Evolutionary conservation across 768 basidiomycete species (phyloP).

Genomic region (Galerina sulciceps): DNA sequence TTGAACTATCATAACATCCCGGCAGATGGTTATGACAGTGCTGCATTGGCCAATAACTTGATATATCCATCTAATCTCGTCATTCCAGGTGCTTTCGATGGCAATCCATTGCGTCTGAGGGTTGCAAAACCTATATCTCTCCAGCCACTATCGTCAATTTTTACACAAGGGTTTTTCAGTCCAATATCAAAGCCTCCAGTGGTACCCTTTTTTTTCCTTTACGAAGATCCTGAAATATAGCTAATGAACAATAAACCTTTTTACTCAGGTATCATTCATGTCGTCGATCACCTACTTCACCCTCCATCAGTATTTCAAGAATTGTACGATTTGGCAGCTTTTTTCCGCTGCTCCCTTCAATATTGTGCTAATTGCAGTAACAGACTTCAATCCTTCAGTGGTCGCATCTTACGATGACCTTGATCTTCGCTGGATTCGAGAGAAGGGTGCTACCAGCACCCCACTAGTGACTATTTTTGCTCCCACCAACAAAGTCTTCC

Average conservation of each 20-base stretch:
- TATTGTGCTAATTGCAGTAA: background rate
- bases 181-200: conserved; percentile 51
- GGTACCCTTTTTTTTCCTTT: conserved; percentile 37
- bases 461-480: conserved; percentile 57
- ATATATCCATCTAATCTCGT: conserved; percentile 55
- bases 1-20: conserved; percentile 63
- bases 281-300: conserved; percentile 56
- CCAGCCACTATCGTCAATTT: conserved; percentile 50
- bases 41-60: conserved; percentile 52
- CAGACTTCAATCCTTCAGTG: conserved; percentile 65
- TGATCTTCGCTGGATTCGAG: conserved; percentile 48
- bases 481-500: conserved; percentile 54
- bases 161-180: conserved; percentile 43
- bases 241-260: background rate
- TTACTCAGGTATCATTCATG: conserved; percentile 51
- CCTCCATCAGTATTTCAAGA: conserved; percentile 55
- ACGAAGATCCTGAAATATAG: background rate
- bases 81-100: conserved; percentile 45
- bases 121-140: conserved; percentile 36
- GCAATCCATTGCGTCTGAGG: conserved; percentile 48
- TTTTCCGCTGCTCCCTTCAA: background rate
- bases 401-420: conserved; percentile 46
- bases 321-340: conserved; percentile 42
- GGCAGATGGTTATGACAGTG: conserved; percentile 32
- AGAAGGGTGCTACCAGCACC: conserved; percentile 46